A percentile compares a stretch with the other conserved stretches of the same genome.
Conservation (phyloP, 352 stramenopile species). For the Phytophthora constricta region DNA sequence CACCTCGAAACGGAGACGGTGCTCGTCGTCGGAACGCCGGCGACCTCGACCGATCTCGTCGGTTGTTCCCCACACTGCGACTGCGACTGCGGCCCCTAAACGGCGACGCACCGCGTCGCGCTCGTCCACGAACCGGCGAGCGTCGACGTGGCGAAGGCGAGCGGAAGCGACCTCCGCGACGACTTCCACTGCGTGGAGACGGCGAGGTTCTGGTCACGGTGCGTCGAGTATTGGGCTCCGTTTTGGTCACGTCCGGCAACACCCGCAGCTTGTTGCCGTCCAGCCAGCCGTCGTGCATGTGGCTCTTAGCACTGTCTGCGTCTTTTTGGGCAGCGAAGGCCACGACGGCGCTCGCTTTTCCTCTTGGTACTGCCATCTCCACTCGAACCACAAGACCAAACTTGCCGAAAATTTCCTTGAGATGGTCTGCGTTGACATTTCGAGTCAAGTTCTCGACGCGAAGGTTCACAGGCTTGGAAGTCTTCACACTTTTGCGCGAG, state of each 20-base stretch:
- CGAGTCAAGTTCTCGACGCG: conserved; percentile 86
- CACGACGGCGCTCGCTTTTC: conserved; percentile 58
- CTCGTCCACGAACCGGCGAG: conserved; percentile 21
- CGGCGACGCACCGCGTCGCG: conserved; percentile 44
- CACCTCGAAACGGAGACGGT: conserved; percentile 46
- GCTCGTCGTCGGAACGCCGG: conserved; percentile 48
- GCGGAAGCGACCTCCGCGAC: conserved; percentile 25
- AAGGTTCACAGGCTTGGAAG: conserved; percentile 44
- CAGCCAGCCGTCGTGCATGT: conserved; percentile 89
- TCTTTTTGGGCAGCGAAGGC: conserved; percentile 59
- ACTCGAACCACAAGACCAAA: conserved; percentile 74
- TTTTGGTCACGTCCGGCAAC: conserved; percentile 23
- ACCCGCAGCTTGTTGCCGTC: conserved; percentile 84
- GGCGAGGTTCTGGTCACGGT: conserved; percentile 24
- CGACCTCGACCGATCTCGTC: conserved; percentile 41
- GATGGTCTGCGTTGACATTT: conserved; percentile 84
- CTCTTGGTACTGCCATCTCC: conserved; percentile 49
- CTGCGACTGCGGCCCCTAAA: conserved; percentile 61
- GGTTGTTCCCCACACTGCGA: conserved; percentile 34
- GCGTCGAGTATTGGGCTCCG: conserved; percentile 6
- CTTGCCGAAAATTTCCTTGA: conserved; percentile 89
- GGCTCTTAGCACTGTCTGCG: conserved; percentile 60
- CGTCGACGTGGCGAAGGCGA: conserved; percentile 30
- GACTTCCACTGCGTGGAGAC: conserved; percentile 30
- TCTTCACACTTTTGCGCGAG: not conserved